These are phyloP conservation scores for Plenodomus lindquistii DNA, from an alignment of 2,329 filamentous ascomycete species.

Conservation along the genomic window DNA sequence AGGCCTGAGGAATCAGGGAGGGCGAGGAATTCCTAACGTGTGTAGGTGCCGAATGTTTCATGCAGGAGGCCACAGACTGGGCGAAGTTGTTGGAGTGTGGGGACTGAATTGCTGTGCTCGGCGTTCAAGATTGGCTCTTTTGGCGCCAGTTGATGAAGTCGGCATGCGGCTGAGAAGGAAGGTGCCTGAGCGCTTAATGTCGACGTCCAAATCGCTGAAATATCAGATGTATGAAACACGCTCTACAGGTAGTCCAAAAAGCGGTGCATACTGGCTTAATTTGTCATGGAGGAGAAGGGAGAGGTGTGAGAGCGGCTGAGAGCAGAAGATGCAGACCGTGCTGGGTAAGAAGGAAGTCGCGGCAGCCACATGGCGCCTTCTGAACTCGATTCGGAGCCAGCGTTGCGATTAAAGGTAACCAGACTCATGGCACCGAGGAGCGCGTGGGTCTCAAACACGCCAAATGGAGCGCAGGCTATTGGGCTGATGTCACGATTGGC, in stretches of 20 bases:
- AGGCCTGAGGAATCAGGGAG: constrained; percentile 18
- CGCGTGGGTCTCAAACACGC: constrained; percentile 32
- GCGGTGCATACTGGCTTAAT: constrained; percentile 24
- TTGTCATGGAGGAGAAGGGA: constrained; percentile 18
- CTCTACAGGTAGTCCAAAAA: constrained; percentile 28
- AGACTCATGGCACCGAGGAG: constrained; percentile 16
- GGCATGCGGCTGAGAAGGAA: constrained; percentile 24
- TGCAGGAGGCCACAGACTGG: constrained; percentile 21
- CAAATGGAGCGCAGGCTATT: constrained; percentile 25
- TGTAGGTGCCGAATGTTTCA: constrained; percentile 23
- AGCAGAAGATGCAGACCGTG: constrained; percentile 14
- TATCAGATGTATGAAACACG: constrained; percentile 34
- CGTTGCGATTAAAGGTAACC: constrained; percentile 17
- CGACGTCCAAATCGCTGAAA: constrained; percentile 30
- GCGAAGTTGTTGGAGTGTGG: constrained; percentile 11
- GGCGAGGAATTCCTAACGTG: constrained; percentile 20
- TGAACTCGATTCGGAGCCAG: constrained; percentile 15
- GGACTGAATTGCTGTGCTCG: constrained; percentile 17
- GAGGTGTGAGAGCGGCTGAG: constrained; percentile 15
- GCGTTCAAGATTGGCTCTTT: constrained; percentile 36
- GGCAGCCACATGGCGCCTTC: constrained; percentile 33
- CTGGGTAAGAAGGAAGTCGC: constrained; percentile 20
- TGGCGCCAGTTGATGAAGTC: constrained; percentile 34
- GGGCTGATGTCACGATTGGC: constrained; percentile 25
- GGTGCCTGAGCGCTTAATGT: constrained; percentile 41